Conservation (phyloP, 495 filamentous ascomycete genomes). For the Trichocladium antarcticum region DNA sequence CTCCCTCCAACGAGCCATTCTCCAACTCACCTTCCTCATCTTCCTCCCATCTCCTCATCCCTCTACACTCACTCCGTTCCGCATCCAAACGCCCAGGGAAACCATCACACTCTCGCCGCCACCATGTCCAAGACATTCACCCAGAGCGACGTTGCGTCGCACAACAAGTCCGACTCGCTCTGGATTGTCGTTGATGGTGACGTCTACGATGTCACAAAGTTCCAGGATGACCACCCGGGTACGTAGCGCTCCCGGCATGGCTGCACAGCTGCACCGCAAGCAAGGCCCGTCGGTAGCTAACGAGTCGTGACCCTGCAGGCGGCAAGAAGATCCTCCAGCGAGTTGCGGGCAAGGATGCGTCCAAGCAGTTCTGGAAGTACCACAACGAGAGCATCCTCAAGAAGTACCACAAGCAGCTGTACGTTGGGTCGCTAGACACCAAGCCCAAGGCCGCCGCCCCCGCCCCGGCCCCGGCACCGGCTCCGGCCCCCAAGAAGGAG, state of each 20-base stretch:
- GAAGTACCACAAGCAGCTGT: constrained; percentile 81
- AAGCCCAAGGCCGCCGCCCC: constrained; percentile 56
- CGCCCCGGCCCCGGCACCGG: constrained; percentile 42
- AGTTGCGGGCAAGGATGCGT: constrained; percentile 92
- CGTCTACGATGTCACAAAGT: constrained; percentile 92
- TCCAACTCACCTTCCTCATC: not conserved
- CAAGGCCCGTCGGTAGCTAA: constrained; percentile 1
- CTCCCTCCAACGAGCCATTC: not conserved
- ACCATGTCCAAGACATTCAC: constrained; percentile 83
- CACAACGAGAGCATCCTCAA: constrained; percentile 90
- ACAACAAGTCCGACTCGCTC: constrained; percentile 75
- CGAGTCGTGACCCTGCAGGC: constrained; percentile 36
- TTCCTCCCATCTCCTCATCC: not conserved
- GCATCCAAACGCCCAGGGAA: not conserved
- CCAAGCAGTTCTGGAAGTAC: constrained; percentile 99
- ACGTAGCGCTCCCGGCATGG: constrained; percentile 9
- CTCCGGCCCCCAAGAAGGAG: constrained; percentile 43
- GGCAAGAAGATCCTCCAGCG: constrained; percentile 96
- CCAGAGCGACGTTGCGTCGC: constrained; percentile 72
- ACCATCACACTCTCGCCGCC: not conserved
- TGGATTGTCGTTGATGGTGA: constrained; percentile 92
- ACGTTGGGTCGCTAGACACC: constrained; percentile 80
- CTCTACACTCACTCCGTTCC: not conserved
- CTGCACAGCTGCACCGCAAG: not conserved
- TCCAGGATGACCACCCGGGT: constrained; percentile 89